A percentile compares a stretch with the other conserved stretches of the same genome.
These are phyloP conservation scores for Paramyrothecium sp. DNA, from an alignment of 2,329 filamentous ascomycete genomes.

Conservation along the genomic window DNA sequence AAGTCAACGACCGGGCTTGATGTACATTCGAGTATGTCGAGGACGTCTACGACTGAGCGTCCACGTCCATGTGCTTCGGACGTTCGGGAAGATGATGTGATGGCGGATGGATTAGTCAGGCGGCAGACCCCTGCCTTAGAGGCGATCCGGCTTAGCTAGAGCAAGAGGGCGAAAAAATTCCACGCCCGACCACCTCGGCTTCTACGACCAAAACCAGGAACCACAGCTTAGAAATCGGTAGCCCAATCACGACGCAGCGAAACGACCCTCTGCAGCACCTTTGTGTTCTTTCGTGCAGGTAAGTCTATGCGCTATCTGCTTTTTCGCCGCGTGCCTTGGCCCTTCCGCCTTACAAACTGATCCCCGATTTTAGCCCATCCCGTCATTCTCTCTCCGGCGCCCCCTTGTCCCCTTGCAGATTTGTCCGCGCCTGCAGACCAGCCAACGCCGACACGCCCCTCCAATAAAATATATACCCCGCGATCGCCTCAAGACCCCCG, in stretches of 20 bases:
- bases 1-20: too few relatives aligned
- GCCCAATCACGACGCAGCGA: conserved; percentile 7
- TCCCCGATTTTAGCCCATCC: background rate
- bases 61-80: background rate
- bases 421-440: background rate
- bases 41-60: too few relatives aligned
- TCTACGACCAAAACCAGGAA: background rate
- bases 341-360: background rate
- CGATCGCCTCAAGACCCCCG: background rate
- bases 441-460: conserved; percentile 1
- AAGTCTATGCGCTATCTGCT: background rate
- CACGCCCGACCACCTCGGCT: background rate
- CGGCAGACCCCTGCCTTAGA: background rate
- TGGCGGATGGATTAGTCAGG: background rate
- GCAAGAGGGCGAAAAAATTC: background rate
- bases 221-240: conserved; percentile 16
- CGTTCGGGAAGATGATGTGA: background rate
- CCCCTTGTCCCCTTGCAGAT: background rate
- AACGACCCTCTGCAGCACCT: too few relatives aligned
- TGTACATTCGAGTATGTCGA: too few relatives aligned
- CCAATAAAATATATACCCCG: conserved; percentile 2
- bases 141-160: background rate
- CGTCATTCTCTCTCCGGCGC: background rate
- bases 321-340: background rate
- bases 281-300: too few relatives aligned